A percentile compares a stretch with the other conserved stretches of the same genome.
phyloP scores from a whole-genome alignment of 345 rosid genomes.

The Garcia nutans region DNA sequence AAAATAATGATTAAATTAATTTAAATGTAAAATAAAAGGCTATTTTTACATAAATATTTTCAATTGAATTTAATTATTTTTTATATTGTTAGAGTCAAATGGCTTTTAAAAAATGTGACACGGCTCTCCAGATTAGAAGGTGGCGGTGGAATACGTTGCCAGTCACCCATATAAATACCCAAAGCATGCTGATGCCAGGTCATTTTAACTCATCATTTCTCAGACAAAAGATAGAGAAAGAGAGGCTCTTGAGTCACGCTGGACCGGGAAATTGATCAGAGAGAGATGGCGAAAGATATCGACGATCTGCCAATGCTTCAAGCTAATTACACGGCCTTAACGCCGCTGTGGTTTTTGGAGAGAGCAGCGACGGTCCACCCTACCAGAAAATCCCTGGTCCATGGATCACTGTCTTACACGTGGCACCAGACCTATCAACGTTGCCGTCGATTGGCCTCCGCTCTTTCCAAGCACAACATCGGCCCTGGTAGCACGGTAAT shows the following conservation, averaged over 20 bases:
- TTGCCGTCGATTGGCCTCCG: slow-evolving; percentile 84
- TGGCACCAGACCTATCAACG: slow-evolving; percentile 80
- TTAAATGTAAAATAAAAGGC: too few relatives aligned
- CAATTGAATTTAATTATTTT: too few relatives aligned
- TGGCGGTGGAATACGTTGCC: too few relatives aligned
- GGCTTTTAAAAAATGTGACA: too few relatives aligned
- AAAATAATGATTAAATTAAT: too few relatives aligned
- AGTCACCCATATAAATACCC: background rate
- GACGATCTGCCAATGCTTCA: slow-evolving; percentile 78
- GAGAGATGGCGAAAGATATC: slow-evolving; percentile 52
- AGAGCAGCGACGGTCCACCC: slow-evolving; percentile 86
- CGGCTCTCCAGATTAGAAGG: too few relatives aligned
- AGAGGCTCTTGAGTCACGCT: background rate
- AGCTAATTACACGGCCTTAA: slow-evolving; percentile 78
- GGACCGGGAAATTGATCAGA: background rate
- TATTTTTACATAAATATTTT: too few relatives aligned
- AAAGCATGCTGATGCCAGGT: background rate
- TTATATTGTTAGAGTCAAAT: too few relatives aligned
- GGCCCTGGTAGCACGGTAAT: slow-evolving; percentile 73
- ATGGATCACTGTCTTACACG: slow-evolving; percentile 61
- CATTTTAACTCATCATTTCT: background rate
- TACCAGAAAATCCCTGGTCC: slow-evolving; percentile 53
- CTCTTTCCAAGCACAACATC: slow-evolving; percentile 56
- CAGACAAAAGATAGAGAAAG: background rate
- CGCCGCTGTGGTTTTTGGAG: slow-evolving; percentile 85